Evolutionary conservation across 208 protist genomes (phyloP).

Genomic region (Leishmania mexicana): DNA sequence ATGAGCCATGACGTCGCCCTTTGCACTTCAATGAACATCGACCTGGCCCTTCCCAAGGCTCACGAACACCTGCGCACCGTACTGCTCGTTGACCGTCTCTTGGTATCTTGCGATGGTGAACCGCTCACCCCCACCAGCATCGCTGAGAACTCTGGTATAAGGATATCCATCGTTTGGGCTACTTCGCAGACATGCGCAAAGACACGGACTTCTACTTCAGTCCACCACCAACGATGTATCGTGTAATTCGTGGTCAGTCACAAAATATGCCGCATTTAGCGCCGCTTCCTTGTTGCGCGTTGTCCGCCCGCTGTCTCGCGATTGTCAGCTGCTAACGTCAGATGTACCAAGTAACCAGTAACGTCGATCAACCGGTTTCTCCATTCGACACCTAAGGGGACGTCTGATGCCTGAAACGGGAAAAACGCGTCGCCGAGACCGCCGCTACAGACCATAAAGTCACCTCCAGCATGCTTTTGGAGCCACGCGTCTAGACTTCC

Average conservation of each 20-base stretch:
- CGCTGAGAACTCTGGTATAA: constrained; percentile 3
- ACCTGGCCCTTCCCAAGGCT: constrained; percentile 46
- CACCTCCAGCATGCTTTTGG: neutral
- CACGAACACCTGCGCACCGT: constrained; percentile 25
- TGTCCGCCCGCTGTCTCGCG: neutral
- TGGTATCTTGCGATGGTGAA: constrained; percentile 23
- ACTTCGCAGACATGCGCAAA: neutral
- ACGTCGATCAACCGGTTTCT: constrained; percentile 13
- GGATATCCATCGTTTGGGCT: neutral
- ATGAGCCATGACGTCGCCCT: constrained; percentile 31
- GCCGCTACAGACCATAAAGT: neutral
- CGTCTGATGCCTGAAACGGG: neutral
- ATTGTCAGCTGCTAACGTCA: neutral
- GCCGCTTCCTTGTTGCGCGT: constrained; percentile 27
- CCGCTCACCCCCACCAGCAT: constrained; percentile 22
- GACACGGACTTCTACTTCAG: constrained; percentile 27
- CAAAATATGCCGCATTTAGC: constrained; percentile 32
- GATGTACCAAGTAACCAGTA: constrained; percentile 10
- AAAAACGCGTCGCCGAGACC: constrained; percentile 6
- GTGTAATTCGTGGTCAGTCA: constrained; percentile 21
- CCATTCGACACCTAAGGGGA: constrained; percentile 25
- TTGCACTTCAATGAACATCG: constrained; percentile 32
- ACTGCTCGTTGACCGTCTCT: constrained; percentile 15
- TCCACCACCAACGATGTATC: constrained; percentile 49
- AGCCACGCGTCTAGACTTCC: constrained; percentile 3